phyloP scores from a whole-genome alignment of 75 land plant species.

The Picea glauca region DNA sequence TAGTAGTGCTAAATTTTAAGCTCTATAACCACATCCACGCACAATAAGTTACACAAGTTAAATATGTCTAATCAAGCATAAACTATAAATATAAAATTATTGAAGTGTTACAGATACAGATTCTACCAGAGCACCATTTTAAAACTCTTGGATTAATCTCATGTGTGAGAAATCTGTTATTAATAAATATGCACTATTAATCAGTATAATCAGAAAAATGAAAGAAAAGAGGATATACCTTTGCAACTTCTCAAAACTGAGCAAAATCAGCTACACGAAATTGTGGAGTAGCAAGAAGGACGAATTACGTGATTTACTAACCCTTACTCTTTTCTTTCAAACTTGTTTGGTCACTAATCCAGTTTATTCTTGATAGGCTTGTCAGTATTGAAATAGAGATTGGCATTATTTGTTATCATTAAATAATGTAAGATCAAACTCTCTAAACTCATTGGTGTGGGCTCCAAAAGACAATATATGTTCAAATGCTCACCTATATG shows the following conservation, averaged over 20 bases:
- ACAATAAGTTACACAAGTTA: neutral
- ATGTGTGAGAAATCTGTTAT: neutral
- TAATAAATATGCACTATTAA: slow-evolving; percentile 7
- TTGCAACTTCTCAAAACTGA: slow-evolving; percentile 95
- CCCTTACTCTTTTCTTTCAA: neutral
- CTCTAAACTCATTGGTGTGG: too few relatives aligned
- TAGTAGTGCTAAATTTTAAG: neutral
- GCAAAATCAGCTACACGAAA: slow-evolving; percentile 99
- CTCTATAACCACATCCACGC: neutral
- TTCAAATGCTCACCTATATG: too few relatives aligned
- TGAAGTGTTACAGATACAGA: neutral
- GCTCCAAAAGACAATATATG: too few relatives aligned
- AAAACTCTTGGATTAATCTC: slow-evolving; percentile 1
- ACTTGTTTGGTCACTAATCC: neutral
- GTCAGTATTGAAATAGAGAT: neutral
- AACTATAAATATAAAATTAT: neutral
- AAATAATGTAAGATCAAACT: neutral
- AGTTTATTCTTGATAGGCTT: neutral
- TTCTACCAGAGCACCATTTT: neutral
- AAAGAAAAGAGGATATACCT: slow-evolving; percentile 65
- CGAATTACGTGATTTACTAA: too few relatives aligned
- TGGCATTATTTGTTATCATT: neutral
- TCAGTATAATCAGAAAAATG: slow-evolving; percentile 6
- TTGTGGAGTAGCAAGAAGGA: too few relatives aligned
- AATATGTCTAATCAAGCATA: neutral